Evolutionary conservation across 2,329 filamentous ascomycete genomes (phyloP), one percentile per base, ranked within the genome.

Genomic region (Aspergillus sp.): DNA sequence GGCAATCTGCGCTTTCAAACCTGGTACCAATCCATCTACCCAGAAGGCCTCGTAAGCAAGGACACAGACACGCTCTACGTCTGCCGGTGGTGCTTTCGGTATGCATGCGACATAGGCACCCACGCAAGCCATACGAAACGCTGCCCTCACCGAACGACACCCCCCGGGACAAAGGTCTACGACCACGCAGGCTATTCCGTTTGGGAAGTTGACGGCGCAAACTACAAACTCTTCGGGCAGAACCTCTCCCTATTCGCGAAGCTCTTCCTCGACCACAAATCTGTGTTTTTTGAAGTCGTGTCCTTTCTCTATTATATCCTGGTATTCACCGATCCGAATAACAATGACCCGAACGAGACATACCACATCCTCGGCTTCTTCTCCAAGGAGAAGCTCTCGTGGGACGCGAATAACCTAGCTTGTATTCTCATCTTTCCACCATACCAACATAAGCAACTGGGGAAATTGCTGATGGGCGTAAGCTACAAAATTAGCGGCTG

Each of bases 381-480:
- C 79, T 96, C 90, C 62, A 98, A 99, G 73, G 95, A 99, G 75
- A 98, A 98, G 74, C 90, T 97, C 81, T 96, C 91, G 3, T 99
- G 95, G 93, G 95, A 99, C 69, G 93, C 93, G 69, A 98, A 99
- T 75, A 99, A 98, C 65, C 83, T 99, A 5, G 95, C 95, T 1
- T 99, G 95, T 72, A 99, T 99, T 66, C 82, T 98, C 6, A 85
- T 98, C 15, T 98, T 98, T 69, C 95, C 95, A 1, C 95, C 95
- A 0, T 98, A 93, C 87, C 93, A 98, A 75, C 88, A 90, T 62
- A 92, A 91, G 64, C 92, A 93, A 1, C 83, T 98, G 0, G 95
- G 95, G 0, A 87, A 91, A 52, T 79, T 98, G 51, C 82, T 99
- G 33, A 98, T 99, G 86, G 92, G 91, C 5, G 86, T 95, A 2